Percentiles rank a stretch among this genome's conserved stretches.
These are phyloP conservation scores for Irpex sp. DNA, from an alignment of 1,284 basidiomycete genomes.

Conservation along the genomic window DNA sequence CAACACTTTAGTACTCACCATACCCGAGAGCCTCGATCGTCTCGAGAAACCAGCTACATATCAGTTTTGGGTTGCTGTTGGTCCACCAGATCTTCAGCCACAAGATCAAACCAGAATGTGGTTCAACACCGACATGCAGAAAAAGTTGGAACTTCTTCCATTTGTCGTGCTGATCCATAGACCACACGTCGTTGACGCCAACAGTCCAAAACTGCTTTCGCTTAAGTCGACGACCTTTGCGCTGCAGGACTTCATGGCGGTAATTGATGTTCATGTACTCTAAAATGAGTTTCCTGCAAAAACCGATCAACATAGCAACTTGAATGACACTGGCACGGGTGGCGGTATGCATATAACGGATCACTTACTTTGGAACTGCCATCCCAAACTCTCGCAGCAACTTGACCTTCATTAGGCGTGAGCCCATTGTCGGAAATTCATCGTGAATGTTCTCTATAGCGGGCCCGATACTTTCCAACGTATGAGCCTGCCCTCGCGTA, in stretches of 20 bases:
- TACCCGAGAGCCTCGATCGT: slow-evolving; percentile 18
- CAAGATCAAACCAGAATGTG: slow-evolving; percentile 25
- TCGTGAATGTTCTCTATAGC: not conserved
- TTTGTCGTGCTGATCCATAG: slow-evolving; percentile 39
- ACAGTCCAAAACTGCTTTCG: slow-evolving; percentile 31
- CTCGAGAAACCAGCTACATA: slow-evolving; percentile 30
- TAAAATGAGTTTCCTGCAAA: not conserved
- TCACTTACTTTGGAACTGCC: not conserved
- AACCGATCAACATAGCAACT: not conserved
- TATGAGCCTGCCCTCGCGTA: slow-evolving; percentile 1
- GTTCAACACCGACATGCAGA: slow-evolving; percentile 33
- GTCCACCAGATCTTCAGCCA: slow-evolving; percentile 42
- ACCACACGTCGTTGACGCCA: slow-evolving; percentile 35
- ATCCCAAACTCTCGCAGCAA: not conserved
- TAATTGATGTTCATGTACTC: not conserved
- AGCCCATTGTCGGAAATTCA: not conserved
- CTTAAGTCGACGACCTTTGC: slow-evolving; percentile 14
- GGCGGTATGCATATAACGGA: not conserved
- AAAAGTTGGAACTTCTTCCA: slow-evolving; percentile 34
- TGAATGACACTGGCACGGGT: too few relatives aligned
- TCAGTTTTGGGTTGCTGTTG: slow-evolving; percentile 34
- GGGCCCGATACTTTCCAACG: not conserved
- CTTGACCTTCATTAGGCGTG: not conserved
- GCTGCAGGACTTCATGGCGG: not conserved
- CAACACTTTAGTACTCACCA: not conserved